Base-by-base conservation (phyloP, 1,284 basidiomycete species). In the Ceratobasidium sp. region DNA sequence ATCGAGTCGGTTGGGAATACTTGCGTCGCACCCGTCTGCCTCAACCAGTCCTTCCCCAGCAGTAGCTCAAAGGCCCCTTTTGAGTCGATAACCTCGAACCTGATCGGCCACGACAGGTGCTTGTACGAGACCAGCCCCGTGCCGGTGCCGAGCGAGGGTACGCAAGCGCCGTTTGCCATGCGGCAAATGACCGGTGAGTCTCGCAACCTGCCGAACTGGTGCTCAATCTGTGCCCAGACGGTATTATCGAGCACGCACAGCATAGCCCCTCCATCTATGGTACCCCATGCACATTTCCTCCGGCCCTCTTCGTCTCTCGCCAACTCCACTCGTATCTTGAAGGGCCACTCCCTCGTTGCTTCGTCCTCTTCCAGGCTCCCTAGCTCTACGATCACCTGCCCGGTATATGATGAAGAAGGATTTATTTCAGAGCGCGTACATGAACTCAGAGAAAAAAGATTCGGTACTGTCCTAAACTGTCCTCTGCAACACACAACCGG, bases 41-140 rank as follows among this genome's bases (percentile, higher is more conserved):
- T n/a, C 2, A 71, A 35, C 69, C 69, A 71, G 30, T 59, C 38
- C 55, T 71, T 71, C 6, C 69, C 69, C 7, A 71, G 10, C 2
- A 71, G 41, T 8, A 71, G 23, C 55, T 59, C 69, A 23, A 71
- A 71, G 2, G 69, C 54, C 0, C 69, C 55, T 41, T 27, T 38
- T n/a, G 52, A 70, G 23, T 70, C 67, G 12, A 70, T 20, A 33
- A 70, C 67, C 18, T 71, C 69, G 23, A 71, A 71, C 7, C 44
- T 4, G 30, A 71, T 41, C 20, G 54, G 69, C 69, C 69, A 71
- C 1, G 14, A n/a, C 2, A 3, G 16, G 3, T 41, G 14, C 3
- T 16, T 12, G 20, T 44, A 38, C 27, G n/a, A 12, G 68, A 70
- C 38, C 8, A 38, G 7, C 2, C 54, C 69, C 12, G 14, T 1